phyloP scores from a whole-genome alignment of 208 protist genomes.

The Leptomonas pyrrhocoris region DNA sequence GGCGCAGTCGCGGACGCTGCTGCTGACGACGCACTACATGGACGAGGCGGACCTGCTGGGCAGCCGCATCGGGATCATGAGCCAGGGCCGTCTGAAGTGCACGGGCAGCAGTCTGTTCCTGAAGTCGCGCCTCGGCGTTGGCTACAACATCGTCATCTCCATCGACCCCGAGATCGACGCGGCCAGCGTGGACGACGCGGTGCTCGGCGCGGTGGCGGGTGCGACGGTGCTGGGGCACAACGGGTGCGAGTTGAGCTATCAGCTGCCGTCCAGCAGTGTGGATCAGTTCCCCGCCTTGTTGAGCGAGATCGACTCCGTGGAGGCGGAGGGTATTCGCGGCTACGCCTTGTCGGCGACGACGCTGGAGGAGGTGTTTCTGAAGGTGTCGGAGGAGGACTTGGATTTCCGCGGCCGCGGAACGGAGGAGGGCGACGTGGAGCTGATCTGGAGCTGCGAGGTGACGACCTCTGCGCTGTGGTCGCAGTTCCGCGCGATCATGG shows the following conservation, averaged over 20 bases:
- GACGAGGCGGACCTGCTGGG: conserved; percentile 96
- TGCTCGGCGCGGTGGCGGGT: conserved; percentile 28
- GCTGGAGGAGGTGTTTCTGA: conserved; percentile 84
- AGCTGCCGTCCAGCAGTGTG: conserved; percentile 37
- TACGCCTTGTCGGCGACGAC: conserved; percentile 67
- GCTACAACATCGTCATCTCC: conserved; percentile 55
- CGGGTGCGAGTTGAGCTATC: conserved; percentile 44
- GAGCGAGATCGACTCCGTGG: conserved; percentile 31
- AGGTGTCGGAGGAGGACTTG: conserved; percentile 43
- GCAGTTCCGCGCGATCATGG: conserved; percentile 62
- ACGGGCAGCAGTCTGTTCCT: conserved; percentile 70
- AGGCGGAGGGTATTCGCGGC: conserved; percentile 39
- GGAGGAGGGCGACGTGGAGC: conserved; percentile 19
- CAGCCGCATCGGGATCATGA: conserved; percentile 92
- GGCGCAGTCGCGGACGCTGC: conserved; percentile 51
- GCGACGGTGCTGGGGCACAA: conserved; percentile 16
- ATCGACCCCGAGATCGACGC: not conserved
- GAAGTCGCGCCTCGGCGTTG: conserved; percentile 47
- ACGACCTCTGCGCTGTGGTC: conserved; percentile 17
- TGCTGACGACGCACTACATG: conserved; percentile 95
- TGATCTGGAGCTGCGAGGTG: conserved; percentile 30
- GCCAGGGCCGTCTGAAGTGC: conserved; percentile 59
- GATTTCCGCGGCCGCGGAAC: not conserved
- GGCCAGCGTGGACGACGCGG: conserved; percentile 26
- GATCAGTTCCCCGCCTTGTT: conserved; percentile 43